phyloP scores from a whole-genome alignment of 495 filamentous ascomycete genomes.

The Bacidia gigantensis region DNA sequence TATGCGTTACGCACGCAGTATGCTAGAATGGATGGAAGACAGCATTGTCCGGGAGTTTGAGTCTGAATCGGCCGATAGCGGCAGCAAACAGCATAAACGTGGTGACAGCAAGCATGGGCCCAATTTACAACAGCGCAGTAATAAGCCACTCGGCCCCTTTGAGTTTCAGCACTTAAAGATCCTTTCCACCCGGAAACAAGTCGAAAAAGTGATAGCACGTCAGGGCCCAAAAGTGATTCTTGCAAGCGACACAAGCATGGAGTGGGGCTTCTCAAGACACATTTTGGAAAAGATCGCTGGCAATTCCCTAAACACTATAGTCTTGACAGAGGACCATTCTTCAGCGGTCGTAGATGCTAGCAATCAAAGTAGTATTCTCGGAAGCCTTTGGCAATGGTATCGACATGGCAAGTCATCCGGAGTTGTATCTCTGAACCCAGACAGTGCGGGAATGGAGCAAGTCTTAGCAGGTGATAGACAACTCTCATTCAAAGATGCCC shows the following conservation, averaged over 20 bases:
- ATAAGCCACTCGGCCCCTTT: constrained; percentile 57
- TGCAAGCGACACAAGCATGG: constrained; percentile 75
- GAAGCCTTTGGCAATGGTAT: constrained; percentile 60
- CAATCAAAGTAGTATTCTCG: constrained; percentile 33
- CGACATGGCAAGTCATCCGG: constrained; percentile 50
- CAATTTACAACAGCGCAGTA: constrained; percentile 24
- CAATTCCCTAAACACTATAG: constrained; percentile 64
- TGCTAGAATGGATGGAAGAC: constrained; percentile 99
- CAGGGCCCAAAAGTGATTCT: constrained; percentile 62
- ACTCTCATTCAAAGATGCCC: constrained; percentile 43
- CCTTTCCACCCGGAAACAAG: constrained; percentile 60
- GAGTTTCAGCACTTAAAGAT: constrained; percentile 76
- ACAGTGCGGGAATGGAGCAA: constrained; percentile 49
- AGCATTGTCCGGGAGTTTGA: constrained; percentile 85
- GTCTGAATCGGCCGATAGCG: constrained; percentile 39
- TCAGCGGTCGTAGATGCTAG: constrained; percentile 14
- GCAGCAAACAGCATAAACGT: constrained; percentile 31
- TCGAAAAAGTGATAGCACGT: constrained; percentile 46
- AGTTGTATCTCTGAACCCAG: constrained; percentile 40
- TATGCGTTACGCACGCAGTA: constrained; percentile 78
- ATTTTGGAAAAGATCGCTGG: constrained; percentile 58
- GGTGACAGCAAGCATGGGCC: constrained; percentile 27
- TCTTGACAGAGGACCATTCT: constrained; percentile 54
- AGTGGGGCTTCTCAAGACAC: constrained; percentile 93
- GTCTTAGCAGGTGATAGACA: constrained; percentile 51